Percentiles rank a stretch among this genome's conserved stretches.
Evolutionary conservation across 306 rosid genomes (phyloP).

Genomic region (Betula pendula): DNA sequence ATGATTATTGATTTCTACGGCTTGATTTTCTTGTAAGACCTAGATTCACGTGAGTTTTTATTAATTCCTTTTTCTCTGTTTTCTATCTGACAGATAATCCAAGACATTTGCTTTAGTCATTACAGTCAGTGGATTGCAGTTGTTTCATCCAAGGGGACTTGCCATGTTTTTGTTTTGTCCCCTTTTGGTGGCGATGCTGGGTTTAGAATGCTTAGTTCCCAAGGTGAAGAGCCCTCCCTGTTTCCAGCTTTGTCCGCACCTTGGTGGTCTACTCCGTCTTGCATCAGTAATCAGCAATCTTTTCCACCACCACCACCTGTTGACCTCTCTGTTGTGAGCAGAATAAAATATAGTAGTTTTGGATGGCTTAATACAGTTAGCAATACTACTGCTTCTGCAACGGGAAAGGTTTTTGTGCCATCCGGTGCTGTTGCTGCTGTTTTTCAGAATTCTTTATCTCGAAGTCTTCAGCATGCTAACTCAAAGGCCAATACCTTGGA

Average conservation of each 20-base stretch:
- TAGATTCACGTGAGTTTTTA: slow-evolving; percentile 3
- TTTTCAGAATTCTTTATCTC: slow-evolving; percentile 72
- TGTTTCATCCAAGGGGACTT: slow-evolving; percentile 91
- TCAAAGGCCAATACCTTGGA: slow-evolving; percentile 63
- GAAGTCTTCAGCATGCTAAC: slow-evolving; percentile 43
- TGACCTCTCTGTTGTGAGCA: slow-evolving; percentile 80
- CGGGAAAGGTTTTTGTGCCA: slow-evolving; percentile 89
- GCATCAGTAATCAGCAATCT: slow-evolving; percentile 52
- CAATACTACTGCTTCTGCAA: slow-evolving; percentile 47
- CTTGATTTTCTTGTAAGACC: slow-evolving; percentile 18
- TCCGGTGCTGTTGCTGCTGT: slow-evolving; percentile 91
- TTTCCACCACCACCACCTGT: slow-evolving; percentile 73
- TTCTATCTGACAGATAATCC: slow-evolving; percentile 66
- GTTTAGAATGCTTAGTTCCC: slow-evolving; percentile 56
- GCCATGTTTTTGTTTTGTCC: slow-evolving; percentile 78
- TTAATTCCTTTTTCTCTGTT: slow-evolving; percentile 11
- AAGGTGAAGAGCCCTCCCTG: slow-evolving; percentile 65
- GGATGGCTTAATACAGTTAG: slow-evolving; percentile 87
- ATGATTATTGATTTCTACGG: slow-evolving; percentile 22
- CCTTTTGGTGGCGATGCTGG: slow-evolving; percentile 93
- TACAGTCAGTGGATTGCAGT: slow-evolving; percentile 90
- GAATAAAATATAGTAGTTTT: slow-evolving; percentile 86
- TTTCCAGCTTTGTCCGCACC: slow-evolving; percentile 70
- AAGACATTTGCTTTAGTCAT: slow-evolving; percentile 88
- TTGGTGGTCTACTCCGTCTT: slow-evolving; percentile 81